Evolutionary conservation across 73 alveolate genomes (phyloP).

Genomic region (Paramecium octaurelia): DNA sequence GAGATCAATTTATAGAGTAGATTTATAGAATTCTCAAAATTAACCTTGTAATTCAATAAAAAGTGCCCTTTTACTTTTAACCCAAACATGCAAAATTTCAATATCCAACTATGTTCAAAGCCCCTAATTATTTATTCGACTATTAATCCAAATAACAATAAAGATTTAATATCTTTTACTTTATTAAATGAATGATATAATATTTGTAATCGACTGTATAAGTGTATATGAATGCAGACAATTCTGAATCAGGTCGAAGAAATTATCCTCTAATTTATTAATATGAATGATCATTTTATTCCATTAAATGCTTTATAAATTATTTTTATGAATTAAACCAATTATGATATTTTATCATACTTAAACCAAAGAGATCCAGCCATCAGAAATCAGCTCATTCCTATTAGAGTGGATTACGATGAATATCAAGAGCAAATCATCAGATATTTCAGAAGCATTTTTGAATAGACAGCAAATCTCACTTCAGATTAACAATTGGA

Average conservation of each 20-base stretch:
- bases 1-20: not conserved
- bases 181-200: too few species aligned
- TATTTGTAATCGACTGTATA: too few species aligned
- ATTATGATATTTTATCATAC: not conserved
- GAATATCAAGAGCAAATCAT: not conserved
- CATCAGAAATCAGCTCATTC: not conserved
- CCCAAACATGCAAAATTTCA: not conserved
- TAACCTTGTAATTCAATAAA: not conserved
- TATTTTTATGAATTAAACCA: not conserved
- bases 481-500: not conserved
- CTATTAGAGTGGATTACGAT: not conserved
- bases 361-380: not conserved
- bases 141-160: not conserved
- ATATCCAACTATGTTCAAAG: not conserved
- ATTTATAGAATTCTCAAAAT: not conserved
- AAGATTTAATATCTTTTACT: too few species aligned
- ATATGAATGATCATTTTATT: not conserved
- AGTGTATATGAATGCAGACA: too few species aligned
- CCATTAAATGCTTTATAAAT: not conserved
- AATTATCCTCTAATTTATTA: not conserved
- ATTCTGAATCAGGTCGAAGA: not conserved
- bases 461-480: not conserved
- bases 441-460: not conserved
- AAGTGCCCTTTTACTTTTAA: not conserved
- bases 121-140: not conserved